Conservation (phyloP, 2,329 filamentous ascomycete genomes). For the Curvularia sp. region DNA sequence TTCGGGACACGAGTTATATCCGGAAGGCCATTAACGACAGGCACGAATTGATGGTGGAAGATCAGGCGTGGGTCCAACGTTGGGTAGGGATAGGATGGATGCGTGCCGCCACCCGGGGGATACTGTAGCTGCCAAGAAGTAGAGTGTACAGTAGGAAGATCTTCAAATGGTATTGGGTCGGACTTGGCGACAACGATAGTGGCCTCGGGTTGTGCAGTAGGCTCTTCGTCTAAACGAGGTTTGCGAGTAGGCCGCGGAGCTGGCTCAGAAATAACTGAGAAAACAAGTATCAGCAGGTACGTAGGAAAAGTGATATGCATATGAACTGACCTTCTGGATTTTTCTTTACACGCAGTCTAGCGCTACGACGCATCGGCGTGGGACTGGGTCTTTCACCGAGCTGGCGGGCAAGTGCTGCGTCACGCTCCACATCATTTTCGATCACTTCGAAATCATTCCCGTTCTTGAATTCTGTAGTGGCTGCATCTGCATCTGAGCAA, state of each 20-base stretch:
- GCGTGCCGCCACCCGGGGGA: slow-evolving; percentile 27
- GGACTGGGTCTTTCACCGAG: slow-evolving; percentile 1
- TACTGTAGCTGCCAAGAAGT: slow-evolving; percentile 26
- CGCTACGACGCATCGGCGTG: slow-evolving; percentile 9
- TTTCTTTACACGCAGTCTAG: slow-evolving; percentile 4
- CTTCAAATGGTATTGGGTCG: neutral
- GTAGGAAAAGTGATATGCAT: rapidly evolving
- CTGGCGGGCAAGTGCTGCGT: slow-evolving; percentile 8
- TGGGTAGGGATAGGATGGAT: slow-evolving; percentile 29
- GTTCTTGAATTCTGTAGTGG: neutral
- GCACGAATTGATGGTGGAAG: slow-evolving; percentile 21
- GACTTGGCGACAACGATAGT: slow-evolving; percentile 10
- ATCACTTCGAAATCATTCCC: neutral
- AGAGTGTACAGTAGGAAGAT: slow-evolving; percentile 13
- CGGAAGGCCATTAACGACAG: slow-evolving; percentile 24
- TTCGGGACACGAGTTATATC: slow-evolving; percentile 9
- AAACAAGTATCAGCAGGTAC: neutral
- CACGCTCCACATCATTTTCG: neutral
- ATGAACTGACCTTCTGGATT: neutral
- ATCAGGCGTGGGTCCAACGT: slow-evolving; percentile 20
- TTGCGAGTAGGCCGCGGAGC: neutral
- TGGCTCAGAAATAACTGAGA: neutral
- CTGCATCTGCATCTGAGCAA: neutral
- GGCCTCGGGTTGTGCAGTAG: neutral
- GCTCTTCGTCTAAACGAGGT: rapidly evolving